Evolutionary conservation across 1,284 basidiomycete genomes (phyloP).

Genomic region (Agaricales sp.): DNA sequence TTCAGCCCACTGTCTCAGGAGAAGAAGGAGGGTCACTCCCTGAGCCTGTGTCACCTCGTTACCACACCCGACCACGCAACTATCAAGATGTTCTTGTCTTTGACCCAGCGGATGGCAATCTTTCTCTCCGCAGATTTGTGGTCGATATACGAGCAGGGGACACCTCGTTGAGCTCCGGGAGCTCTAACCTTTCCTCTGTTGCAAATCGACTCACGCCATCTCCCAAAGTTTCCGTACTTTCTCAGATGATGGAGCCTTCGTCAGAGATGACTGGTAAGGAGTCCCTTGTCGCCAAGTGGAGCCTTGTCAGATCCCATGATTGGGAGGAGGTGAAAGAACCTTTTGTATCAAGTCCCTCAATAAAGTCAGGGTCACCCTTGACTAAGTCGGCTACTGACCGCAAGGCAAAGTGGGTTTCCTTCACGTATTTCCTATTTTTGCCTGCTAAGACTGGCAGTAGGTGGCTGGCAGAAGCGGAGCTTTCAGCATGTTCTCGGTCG

Average conservation of each 20-base stretch:
- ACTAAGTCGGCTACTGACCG: too few relatives aligned
- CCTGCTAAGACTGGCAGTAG: constrained; percentile 22
- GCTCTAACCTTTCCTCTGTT: background rate
- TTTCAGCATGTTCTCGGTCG: constrained; percentile 59
- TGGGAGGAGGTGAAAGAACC: constrained; percentile 43
- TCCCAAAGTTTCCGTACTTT: constrained; percentile 22
- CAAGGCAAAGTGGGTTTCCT: constrained; percentile 19
- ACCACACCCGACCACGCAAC: constrained; percentile 26
- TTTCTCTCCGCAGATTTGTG: constrained; percentile 45
- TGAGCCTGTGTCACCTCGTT: constrained; percentile 25
- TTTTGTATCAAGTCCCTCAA: constrained; percentile 16
- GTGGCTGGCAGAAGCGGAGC: constrained; percentile 67
- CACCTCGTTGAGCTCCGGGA: background rate
- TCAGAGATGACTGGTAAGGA: constrained; percentile 45
- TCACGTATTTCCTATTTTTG: constrained; percentile 2
- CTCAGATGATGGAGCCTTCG: constrained; percentile 27
- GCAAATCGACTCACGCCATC: constrained; percentile 6
- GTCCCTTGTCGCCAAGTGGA: constrained; percentile 57
- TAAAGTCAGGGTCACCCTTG: too few relatives aligned
- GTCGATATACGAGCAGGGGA: constrained; percentile 24
- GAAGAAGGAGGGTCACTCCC: constrained; percentile 12
- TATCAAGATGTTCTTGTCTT: constrained; percentile 59
- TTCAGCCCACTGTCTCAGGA: constrained; percentile 19
- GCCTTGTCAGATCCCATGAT: constrained; percentile 39
- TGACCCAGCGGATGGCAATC: constrained; percentile 44